Evolutionary conservation across 2,329 filamentous ascomycete species (phyloP), one percentile per base, ranked within the genome.

Genomic region (Tricladium varicosporioides): DNA sequence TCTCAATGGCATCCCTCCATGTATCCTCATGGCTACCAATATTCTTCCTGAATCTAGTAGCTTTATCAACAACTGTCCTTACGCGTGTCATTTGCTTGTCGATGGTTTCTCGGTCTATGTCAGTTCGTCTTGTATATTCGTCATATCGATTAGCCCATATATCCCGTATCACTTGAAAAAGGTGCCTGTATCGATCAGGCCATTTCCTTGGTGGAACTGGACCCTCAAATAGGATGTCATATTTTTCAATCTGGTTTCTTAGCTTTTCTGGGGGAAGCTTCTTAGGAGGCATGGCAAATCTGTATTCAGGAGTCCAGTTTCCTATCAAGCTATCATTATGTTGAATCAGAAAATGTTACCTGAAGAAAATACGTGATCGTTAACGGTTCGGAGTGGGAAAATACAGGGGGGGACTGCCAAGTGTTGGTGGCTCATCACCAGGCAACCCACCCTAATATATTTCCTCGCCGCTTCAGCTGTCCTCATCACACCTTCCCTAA

Each of bases 101-200:
- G 19, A 54, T 48, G 42, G 33, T 27, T 19, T 49, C 42, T 22
- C 42, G 44, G 45, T 42, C 18, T n/a, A 32, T 22, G 48, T 54
- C 52, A 42, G 52, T 48, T 53, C 51, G 46, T 54, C 10, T 42
- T 42, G 42, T 47, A 43, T 54, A 54, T 7, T 54, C 44, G 31
- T 54, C 52, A 42, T 54, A 54, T 49, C 52, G 44, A 45, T 54
- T 54, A 31, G 52, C 52, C 52, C 52, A 54, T 14, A 54, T 54
- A 42, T 54, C 45, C 15, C 52, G 52, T 54, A 54, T 54, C 15
- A 54, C 52, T 15, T 54, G 52, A 27, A 54, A 54, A 48, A 43
- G 52, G 18, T 54, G 45, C 1, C 18, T 54, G 52, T 57, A 48
- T 16, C 19, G 33, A 18, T 22, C n/a, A 43, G 55, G 55, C 55